These are phyloP conservation scores for Bonia amplexicaulis DNA, from an alignment of 176 grass and related monocot species.

Conservation along the genomic window DNA sequence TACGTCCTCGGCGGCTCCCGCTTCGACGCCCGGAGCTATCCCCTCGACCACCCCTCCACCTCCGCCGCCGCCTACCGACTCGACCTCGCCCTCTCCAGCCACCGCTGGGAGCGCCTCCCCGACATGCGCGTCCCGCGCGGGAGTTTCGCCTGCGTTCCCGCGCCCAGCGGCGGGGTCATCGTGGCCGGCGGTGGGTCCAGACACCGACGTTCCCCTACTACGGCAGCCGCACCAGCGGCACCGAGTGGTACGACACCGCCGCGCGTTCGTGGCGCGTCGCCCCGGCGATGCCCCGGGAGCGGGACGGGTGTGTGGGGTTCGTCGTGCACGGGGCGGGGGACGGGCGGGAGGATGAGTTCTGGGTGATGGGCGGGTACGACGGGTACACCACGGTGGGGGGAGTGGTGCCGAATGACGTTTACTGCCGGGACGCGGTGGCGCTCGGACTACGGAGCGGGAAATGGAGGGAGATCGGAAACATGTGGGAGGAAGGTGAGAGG, in stretches of 20 bases:
- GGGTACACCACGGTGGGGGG: conserved; percentile 58
- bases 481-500: conserved; percentile 82
- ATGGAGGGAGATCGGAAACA: conserved; percentile 73
- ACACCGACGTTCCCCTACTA: conserved; percentile 64
- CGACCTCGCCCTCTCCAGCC: conserved; percentile 48
- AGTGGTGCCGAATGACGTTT: conserved; percentile 67
- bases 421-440: conserved; percentile 71
- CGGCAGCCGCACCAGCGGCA: conserved; percentile 62
- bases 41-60: conserved; percentile 59
- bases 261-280: conserved; percentile 43
- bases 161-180: conserved; percentile 33
- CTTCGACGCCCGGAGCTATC: conserved; percentile 79
- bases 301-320: conserved; percentile 75
- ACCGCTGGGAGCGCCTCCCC: conserved; percentile 57
- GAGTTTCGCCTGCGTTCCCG: conserved; percentile 59
- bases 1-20: conserved; percentile 78
- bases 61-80: conserved; percentile 60
- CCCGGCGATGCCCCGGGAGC: conserved; percentile 52
- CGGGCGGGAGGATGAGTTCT: conserved; percentile 68
- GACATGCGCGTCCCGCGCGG: conserved; percentile 70
- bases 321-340: conserved; percentile 27
- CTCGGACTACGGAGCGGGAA: conserved; percentile 59
- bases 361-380: conserved; percentile 94
- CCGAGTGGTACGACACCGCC: conserved; percentile 50
- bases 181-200: conserved; percentile 77